Evolutionary conservation across 768 basidiomycete species (phyloP).

Genomic region (Boletus reticulatus): DNA sequence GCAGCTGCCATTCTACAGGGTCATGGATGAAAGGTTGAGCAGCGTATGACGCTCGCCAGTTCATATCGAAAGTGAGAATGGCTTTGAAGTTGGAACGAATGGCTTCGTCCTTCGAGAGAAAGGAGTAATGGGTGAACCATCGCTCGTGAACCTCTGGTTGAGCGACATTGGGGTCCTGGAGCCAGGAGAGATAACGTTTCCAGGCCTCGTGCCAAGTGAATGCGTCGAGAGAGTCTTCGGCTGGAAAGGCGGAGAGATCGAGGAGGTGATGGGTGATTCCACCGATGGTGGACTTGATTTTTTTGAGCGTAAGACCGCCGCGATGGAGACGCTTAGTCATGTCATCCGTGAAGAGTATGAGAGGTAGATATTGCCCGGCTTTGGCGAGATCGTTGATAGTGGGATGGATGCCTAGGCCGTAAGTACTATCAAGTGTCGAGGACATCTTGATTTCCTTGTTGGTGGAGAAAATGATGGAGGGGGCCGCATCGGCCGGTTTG

Average conservation of each 20-base stretch:
- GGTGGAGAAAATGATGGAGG: not conserved
- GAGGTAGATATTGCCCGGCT: not conserved
- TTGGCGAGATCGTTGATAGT: not conserved
- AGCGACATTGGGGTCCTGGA: not conserved
- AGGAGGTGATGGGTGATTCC: not conserved
- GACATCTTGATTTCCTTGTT: not conserved
- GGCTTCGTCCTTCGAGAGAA: not conserved
- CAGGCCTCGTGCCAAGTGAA: not conserved
- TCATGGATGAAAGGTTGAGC: not conserved
- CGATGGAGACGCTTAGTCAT: no score
- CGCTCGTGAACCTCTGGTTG: not conserved
- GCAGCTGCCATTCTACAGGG: not conserved
- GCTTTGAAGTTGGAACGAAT: not conserved
- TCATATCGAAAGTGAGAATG: not conserved
- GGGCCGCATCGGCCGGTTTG: not conserved
- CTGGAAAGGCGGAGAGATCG: not conserved
- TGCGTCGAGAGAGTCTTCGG: not conserved
- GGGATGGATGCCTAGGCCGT: not conserved
- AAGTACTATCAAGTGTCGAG: not conserved
- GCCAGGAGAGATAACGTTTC: not conserved
- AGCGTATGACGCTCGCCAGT: not conserved
- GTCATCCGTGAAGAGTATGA: not conserved
- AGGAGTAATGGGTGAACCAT: not conserved
- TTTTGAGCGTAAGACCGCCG: no score
- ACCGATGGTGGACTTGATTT: not conserved